Evolutionary conservation across 495 filamentous ascomycete genomes (phyloP).

Genomic region (Cryomyces minteri): DNA sequence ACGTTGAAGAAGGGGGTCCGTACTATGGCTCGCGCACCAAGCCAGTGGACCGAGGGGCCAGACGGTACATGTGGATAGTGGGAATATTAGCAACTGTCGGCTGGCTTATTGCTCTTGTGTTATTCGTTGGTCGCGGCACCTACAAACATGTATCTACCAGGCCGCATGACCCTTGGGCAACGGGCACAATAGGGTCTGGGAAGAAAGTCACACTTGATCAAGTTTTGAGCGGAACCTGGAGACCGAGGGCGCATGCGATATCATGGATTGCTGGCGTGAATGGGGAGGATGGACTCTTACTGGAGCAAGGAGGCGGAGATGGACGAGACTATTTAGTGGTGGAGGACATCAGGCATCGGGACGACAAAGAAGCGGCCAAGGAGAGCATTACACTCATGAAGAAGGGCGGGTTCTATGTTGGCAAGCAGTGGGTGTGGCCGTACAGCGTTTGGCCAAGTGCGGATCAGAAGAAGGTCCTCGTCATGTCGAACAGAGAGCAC

Average conservation of each 20-base stretch:
- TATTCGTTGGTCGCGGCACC: conserved; percentile 48
- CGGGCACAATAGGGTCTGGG: conserved; percentile 43
- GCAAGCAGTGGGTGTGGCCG: conserved; percentile 30
- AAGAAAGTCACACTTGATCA: conserved; percentile 70
- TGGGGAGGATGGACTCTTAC: conserved; percentile 70
- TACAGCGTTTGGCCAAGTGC: conserved; percentile 53
- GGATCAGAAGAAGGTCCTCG: conserved; percentile 66
- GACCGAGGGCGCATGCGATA: conserved; percentile 45
- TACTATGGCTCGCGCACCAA: conserved; percentile 23
- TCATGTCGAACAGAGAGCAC: conserved; percentile 46
- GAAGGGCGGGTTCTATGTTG: conserved; percentile 37
- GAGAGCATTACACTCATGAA: conserved; percentile 58
- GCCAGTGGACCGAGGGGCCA: conserved; percentile 39
- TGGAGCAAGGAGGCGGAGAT: conserved; percentile 38
- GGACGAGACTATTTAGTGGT: conserved; percentile 61
- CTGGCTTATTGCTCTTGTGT: conserved; percentile 62
- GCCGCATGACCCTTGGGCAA: conserved; percentile 51
- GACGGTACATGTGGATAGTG: conserved; percentile 49
- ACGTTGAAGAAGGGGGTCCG: conserved; percentile 17
- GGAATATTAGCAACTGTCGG: conserved; percentile 47
- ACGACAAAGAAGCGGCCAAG: conserved; percentile 19
- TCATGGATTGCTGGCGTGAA: conserved; percentile 75
- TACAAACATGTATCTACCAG: conserved; percentile 41
- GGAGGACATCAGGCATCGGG: conserved; percentile 50
- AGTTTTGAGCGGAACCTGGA: conserved; percentile 57